These are phyloP conservation scores for Clarireedia paspali DNA, from an alignment of 2,329 filamentous ascomycete genomes.

Conservation along the genomic window DNA sequence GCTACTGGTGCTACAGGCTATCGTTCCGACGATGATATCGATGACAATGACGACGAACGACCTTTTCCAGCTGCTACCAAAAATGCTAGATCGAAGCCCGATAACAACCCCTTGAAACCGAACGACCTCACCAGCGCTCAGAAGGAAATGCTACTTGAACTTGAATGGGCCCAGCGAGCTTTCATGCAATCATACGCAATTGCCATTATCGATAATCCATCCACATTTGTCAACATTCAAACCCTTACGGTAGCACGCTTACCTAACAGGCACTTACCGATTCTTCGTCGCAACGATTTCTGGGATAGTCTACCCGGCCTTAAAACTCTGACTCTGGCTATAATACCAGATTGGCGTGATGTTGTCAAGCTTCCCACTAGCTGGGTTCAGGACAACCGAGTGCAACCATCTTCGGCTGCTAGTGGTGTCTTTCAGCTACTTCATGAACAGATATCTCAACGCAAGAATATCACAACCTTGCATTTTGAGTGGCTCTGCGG, in stretches of 20 bases:
- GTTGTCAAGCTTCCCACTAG: constrained; percentile 45
- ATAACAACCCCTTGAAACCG: constrained; percentile 34
- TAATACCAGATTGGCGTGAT: constrained; percentile 60
- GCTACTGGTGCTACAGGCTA: background rate
- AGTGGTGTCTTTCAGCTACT: constrained; percentile 46
- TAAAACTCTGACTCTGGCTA: constrained; percentile 46
- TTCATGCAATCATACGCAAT: constrained; percentile 62
- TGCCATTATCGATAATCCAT: constrained; percentile 52
- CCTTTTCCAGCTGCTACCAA: background rate
- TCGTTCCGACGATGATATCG: constrained; percentile 8
- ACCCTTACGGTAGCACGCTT: constrained; percentile 57
- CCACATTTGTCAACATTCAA: constrained; percentile 45
- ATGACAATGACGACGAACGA: background rate
- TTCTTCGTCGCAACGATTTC: constrained; percentile 49
- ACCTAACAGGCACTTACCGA: constrained; percentile 51
- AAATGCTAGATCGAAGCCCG: constrained; percentile 9
- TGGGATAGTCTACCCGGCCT: constrained; percentile 53
- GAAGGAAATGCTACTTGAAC: constrained; percentile 60
- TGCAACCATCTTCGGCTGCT: constrained; percentile 45
- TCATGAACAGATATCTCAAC: constrained; percentile 38
- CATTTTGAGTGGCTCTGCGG: constrained; percentile 61
- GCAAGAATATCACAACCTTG: constrained; percentile 46
- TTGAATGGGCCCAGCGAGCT: constrained; percentile 60
- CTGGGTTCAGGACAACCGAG: constrained; percentile 39
- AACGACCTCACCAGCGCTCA: constrained; percentile 52